Conservation (phyloP, 192 early-diverging fungal species). For the Coemansia sp. region DNA sequence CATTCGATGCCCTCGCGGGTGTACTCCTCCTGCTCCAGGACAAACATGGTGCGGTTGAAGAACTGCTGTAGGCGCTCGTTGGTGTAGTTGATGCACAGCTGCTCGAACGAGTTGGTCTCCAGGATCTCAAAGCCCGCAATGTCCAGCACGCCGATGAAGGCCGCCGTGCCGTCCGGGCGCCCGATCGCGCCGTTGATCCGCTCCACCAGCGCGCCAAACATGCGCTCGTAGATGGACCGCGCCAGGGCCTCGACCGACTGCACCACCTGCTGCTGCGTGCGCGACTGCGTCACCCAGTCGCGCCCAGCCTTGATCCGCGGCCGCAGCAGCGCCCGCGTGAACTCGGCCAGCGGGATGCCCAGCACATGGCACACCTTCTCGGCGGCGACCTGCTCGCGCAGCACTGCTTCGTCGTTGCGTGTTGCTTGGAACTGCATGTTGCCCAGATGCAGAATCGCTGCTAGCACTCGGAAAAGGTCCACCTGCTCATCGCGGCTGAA, state of each 20-base stretch:
- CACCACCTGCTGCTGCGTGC: conserved; percentile 77
- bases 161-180: conserved; percentile 61
- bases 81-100: conserved; percentile 99
- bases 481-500: conserved; percentile 69
- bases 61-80: conserved; percentile 99
- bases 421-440: conserved; percentile 79
- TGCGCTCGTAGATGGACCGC: conserved; percentile 89
- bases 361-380: conserved; percentile 94
- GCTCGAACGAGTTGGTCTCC: conserved; percentile 96
- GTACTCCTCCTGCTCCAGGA: conserved; percentile 98
- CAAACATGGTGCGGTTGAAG: conserved; percentile 99
- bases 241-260: conserved; percentile 89
- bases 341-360: conserved; percentile 81
- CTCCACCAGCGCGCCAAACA: conserved; percentile 87
- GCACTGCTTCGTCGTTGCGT: conserved; percentile 80
- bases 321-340: conserved; percentile 77
- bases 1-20: conserved; percentile 93
- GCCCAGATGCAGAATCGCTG: conserved; percentile 87
- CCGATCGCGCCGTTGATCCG: conserved; percentile 73
- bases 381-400: conserved; percentile 64
- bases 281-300: conserved; percentile 91
- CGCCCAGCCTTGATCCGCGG: conserved; percentile 92
- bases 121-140: conserved; percentile 99
- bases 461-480: conserved; percentile 76
- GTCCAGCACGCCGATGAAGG: conserved; percentile 96